phyloP scores from a whole-genome alignment of 2,329 filamentous ascomycete genomes.

The Cercospora zeae-maydis region DNA sequence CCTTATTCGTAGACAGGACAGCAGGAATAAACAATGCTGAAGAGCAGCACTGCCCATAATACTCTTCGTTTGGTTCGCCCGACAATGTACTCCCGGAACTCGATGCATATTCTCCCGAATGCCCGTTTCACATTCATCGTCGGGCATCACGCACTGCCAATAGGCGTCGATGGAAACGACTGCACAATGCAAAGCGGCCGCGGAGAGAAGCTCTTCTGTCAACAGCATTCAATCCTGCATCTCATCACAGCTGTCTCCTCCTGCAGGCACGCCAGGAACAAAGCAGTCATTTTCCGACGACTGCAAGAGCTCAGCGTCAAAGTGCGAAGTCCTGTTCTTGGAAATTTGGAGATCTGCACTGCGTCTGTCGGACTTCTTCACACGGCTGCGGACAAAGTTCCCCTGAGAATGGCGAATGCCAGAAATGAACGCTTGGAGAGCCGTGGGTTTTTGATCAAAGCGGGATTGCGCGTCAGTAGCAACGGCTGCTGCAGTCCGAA shows the following conservation, averaged over 20 bases:
- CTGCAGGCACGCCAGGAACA: not conserved
- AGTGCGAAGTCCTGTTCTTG: not conserved
- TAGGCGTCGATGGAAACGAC: not conserved
- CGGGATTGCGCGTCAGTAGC: not conserved
- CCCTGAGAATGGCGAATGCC: not conserved
- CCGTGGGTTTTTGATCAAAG: not conserved
- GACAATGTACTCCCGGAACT: not conserved
- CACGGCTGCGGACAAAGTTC: not conserved
- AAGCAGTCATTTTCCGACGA: not conserved
- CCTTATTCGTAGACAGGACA: not conserved
- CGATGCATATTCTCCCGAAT: not conserved
- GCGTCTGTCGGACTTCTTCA: conserved; percentile 2
- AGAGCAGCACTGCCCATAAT: not conserved
- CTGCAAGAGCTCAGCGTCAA: not conserved
- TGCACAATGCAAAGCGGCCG: not conserved
- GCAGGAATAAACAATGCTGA: not conserved
- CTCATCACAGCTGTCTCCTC: not conserved
- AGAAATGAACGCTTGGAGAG: not conserved
- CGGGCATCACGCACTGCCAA: not conserved
- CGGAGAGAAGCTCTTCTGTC: not conserved
- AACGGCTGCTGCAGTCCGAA: not conserved
- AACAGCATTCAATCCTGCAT: not conserved
- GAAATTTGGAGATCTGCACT: not conserved
- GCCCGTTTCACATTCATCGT: not conserved
- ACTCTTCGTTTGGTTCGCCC: not conserved